Base-by-base conservation (phyloP, 257 asterid species). In the Sherardia arvensis region DNA sequence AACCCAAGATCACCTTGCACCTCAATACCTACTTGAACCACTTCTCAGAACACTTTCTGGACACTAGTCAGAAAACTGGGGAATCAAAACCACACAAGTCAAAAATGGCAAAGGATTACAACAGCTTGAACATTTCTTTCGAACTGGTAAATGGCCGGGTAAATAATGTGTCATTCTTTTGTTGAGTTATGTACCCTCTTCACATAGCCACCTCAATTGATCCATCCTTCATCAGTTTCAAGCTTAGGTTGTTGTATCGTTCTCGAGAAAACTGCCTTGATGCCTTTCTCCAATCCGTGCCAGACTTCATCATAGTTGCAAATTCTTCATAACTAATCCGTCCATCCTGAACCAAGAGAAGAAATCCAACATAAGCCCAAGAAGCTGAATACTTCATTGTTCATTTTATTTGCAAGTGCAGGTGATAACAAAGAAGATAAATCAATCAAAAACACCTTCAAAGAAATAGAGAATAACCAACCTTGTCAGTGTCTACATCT, bases 401-500 rank as follows among this genome's bases (percentile, higher is more conserved):
- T 40, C 7, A 49, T 15, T n/a, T n/a, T n/a, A n/a, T n/a, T n/a
- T n/a, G n/a, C n/a, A n/a, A n/a, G n/a, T n/a, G n/a, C n/a, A n/a
- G n/a, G n/a, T n/a, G n/a, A 5, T 17, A 7, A 12, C 25, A 25
- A 23, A n/a, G 56, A 48, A 45, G 38, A 27, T 4, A 62, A 3
- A 26, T 28, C 27, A 43, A 49, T 20, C 10, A 49, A 49, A 18
- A 49, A 22, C 21, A 34, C 20, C 18, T 22, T 28, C 7, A 17
- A 34, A 4, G 18, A 26, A 12, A 32, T 8, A 12, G 32, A 48
- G 28, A 23, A 30, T 65, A 62, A 72, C 83, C 32, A 60, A 84
- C 97, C 95, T 91, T 91, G 71, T 91, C 95, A 0, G 95, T 85
- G 75, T 91, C 97, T 10, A 87, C 97, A 9, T 91, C 97, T 36